Conservation (phyloP, 768 basidiomycete species). For the Dentipellis sp. region DNA sequence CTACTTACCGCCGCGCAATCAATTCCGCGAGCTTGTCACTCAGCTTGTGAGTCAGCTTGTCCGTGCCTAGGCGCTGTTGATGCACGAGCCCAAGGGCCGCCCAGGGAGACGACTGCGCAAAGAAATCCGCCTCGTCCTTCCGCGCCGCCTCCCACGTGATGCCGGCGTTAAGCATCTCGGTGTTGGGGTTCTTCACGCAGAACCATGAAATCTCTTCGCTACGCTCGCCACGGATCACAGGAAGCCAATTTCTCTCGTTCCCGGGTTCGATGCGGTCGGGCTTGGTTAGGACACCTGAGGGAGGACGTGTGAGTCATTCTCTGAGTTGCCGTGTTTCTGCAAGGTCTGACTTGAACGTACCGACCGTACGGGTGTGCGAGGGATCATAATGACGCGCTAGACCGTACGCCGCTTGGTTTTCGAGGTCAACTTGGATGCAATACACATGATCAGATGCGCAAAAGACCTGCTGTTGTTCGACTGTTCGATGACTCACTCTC, state of each 20-base stretch:
- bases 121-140: slow-evolving; percentile 4
- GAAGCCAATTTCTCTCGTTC: neutral
- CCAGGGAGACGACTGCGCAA: slow-evolving; percentile 5
- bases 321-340: too few species aligned
- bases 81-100: slow-evolving; percentile 5
- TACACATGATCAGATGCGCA: too few species aligned
- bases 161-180: slow-evolving; percentile 4
- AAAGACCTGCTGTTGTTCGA: too few species aligned
- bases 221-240: neutral
- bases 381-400: slow-evolving; percentile 53
- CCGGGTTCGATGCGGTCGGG: slow-evolving; percentile 9
- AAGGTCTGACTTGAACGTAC: too few species aligned
- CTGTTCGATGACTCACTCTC: slow-evolving; percentile 52
- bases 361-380: slow-evolving; percentile 60
- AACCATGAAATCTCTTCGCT: neutral
- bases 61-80: slow-evolving; percentile 9
- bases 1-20: slow-evolving; percentile 8
- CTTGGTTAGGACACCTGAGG: slow-evolving; percentile 8
- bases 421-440: slow-evolving; percentile 52
- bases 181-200: slow-evolving; percentile 13
- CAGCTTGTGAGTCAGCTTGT: slow-evolving; percentile 5
- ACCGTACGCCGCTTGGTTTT: slow-evolving; percentile 67
- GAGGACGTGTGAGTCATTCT: too few species aligned
- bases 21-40: slow-evolving; percentile 4
- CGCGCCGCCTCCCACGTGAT: slow-evolving; percentile 13